Base-by-base conservation (phyloP, 345 rosid genomes). In the Arabidopsis arenosa region DNA sequence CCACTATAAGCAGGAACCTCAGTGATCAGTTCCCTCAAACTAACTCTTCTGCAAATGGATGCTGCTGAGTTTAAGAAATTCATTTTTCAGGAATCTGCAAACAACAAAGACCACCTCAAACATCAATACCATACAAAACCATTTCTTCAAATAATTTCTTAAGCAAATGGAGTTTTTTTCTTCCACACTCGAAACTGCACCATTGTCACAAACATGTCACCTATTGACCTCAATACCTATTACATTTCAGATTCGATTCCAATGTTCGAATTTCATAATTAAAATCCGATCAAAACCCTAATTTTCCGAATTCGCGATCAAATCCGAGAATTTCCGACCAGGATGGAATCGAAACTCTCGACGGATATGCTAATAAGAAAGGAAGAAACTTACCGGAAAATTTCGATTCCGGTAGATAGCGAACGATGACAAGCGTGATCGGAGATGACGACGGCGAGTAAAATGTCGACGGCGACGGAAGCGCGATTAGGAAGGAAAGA, bases 21-120 rank as follows among this genome's bases (percentile, higher is more conserved):
- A 1, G 77, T 79, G 67, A 87, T 81, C 3, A 85, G 77, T 17
- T 85, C 87, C 76, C 84, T 84, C 57, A 82, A 11, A 54, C 68
- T 84, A 68, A 85, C 67, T 40, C 87, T 72, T 73, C 84, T 84
- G 78, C 87, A 87, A 4, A 82, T 51, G 3, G 84, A 69, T 54
- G 82, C 79, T 62, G 82, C 82, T 21, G 79, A 54, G 70, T 68
- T 79, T 3, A 79, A 48, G 21, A 79, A 66, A 21, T 74, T 79
- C 82, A 79, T 79, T 63, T 74, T 48, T 58, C 70, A 49, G 15
- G n/a, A 62, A 68, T 63, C 79, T 73, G 40, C 43, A 66, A 66
- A 2, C 41, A 40, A 64, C 49, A 47, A 52, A 53, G 52, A 70
- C 3, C 36, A 36, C 7, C 45, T 67, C 5, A 49, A 49, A 57